Percentiles rank a stretch among this genome's conserved stretches.
phyloP scores from a whole-genome alignment of 169 alveolate species.

The Theileria annulata region DNA sequence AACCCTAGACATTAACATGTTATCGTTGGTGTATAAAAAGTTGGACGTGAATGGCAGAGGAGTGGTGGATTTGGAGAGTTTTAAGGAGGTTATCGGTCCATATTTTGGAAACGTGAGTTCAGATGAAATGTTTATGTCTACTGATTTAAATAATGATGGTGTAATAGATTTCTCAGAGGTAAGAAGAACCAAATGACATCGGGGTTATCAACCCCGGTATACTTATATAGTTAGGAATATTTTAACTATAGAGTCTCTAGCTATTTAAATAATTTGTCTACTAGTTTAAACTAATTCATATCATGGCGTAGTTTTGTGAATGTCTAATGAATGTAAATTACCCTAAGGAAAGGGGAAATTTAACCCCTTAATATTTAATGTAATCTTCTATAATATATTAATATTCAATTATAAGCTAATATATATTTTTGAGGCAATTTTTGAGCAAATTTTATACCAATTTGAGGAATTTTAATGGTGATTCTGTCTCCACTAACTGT shows the following conservation, averaged over 20 bases:
- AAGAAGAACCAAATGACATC: background rate
- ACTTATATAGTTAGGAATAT: background rate
- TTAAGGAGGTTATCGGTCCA: slow-evolving; percentile 40
- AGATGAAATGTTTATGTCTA: slow-evolving; percentile 15
- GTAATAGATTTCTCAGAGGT: slow-evolving; percentile 47
- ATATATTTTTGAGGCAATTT: background rate
- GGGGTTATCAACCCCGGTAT: background rate
- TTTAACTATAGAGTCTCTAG: background rate
- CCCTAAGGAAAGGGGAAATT: slow-evolving; percentile 2
- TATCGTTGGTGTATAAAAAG: slow-evolving; percentile 47
- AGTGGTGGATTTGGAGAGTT: slow-evolving; percentile 28
- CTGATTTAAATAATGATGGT: slow-evolving; percentile 41
- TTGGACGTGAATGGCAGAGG: slow-evolving; percentile 58
- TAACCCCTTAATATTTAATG: background rate
- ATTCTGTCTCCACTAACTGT: background rate
- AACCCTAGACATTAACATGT: slow-evolving; percentile 23
- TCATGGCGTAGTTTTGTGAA: background rate
- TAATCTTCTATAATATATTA: background rate
- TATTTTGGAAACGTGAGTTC: slow-evolving; percentile 26
- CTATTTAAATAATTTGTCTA: background rate
- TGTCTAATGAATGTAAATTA: slow-evolving; percentile 1
- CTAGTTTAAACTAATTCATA: background rate
- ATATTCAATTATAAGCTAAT: background rate
- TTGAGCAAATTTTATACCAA: background rate
- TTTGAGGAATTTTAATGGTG: background rate